Percentiles rank a stretch among this genome's conserved stretches.
These are phyloP conservation scores for Starmerella khaoyaiensis DNA, from an alignment of 805 yeast genomes.

Conservation along the genomic window DNA sequence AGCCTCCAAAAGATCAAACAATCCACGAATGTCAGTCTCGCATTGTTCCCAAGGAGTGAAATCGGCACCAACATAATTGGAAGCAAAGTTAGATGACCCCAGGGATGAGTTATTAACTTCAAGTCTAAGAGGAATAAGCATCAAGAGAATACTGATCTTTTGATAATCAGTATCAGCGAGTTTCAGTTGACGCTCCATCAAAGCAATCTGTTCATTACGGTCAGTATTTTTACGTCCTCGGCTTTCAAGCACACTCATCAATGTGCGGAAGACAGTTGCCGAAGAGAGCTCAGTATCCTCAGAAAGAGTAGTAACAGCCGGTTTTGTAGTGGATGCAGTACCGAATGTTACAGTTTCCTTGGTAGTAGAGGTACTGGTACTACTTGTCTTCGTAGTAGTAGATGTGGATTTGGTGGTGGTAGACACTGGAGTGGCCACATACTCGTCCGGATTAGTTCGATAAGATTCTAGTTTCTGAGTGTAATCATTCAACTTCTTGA, in stretches of 20 bases:
- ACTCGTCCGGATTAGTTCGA: conserved; percentile 60
- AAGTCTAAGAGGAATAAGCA: conserved; percentile 76
- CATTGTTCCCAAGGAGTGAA: conserved; percentile 49
- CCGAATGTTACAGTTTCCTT: too few species aligned
- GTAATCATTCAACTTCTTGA: conserved; percentile 62
- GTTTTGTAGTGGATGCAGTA: conserved; percentile 27
- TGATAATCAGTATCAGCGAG: conserved; percentile 54
- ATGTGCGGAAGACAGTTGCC: conserved; percentile 52
- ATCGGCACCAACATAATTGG: conserved; percentile 22
- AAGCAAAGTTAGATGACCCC: too few species aligned
- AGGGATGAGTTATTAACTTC: conserved; percentile 64
- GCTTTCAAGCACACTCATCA: conserved; percentile 65
- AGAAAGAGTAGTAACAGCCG: conserved; percentile 15
- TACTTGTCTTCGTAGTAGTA: conserved; percentile 26
- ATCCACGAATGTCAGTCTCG: conserved; percentile 44
- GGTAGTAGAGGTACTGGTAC: conserved; percentile 30
- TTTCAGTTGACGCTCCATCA: conserved; percentile 47
- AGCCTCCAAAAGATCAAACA: conserved; percentile 58
- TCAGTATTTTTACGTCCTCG: conserved; percentile 95
- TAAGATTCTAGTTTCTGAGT: conserved; percentile 45
- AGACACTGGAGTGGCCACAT: conserved; percentile 31
- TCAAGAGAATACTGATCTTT: conserved; percentile 59
- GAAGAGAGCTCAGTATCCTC: conserved; percentile 23
- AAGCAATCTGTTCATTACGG: conserved; percentile 58
- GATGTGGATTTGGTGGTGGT: conserved; percentile 22